Base-by-base conservation (phyloP, 495 filamentous ascomycete genomes). In the Xylaria longipes region DNA sequence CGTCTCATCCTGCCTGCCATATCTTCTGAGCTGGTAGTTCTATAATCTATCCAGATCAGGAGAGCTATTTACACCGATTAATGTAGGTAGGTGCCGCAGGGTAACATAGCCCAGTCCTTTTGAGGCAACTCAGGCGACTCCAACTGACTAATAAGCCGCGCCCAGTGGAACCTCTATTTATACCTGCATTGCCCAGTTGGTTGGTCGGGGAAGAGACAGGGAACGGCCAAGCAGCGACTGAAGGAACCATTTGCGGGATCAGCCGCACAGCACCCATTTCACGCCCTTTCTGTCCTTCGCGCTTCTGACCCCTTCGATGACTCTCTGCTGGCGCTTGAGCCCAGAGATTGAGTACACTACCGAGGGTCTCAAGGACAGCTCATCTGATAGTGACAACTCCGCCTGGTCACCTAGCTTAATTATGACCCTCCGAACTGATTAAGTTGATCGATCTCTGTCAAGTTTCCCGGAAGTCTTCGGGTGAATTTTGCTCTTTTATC, bases 301-400 rank as follows among this genome's bases (percentile, higher is more conserved):
- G 65, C 60, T 75, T 79, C 77, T 77, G 70, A 68, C 60, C 46
- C 68, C 72, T 79, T 82, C 79, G 78, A 80, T 78, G 75, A 72
- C 75, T 74, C 69, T 73, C 75, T 71, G 57, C 50, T 43, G 31
- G 65, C 39, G 54, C 64, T 66, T 63, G 56, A 56, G 54, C 58
- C 60, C 39, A 68, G 73, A 71, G 73, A 73, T 52, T 58, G 43
- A 31, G 27, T 46, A 37, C 60, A 33, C 52, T 31, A 22, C 57
- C 46, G 60, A 50, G 50, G 66, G 69, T 77, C 77, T 65, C 74
- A 61, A 77, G 77, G 71, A 71, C 73, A 71, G 66, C 74, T 77
- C 77, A 79, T 74, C 77, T 79, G 77, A 79, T 74, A 62, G 62
- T 64, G 66, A 60, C 22, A 60, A 25, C 27, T 58, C 41, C 54